These are phyloP conservation scores for Tuber magnatum DNA, from an alignment of 495 filamentous ascomycete species.

Conservation along the genomic window DNA sequence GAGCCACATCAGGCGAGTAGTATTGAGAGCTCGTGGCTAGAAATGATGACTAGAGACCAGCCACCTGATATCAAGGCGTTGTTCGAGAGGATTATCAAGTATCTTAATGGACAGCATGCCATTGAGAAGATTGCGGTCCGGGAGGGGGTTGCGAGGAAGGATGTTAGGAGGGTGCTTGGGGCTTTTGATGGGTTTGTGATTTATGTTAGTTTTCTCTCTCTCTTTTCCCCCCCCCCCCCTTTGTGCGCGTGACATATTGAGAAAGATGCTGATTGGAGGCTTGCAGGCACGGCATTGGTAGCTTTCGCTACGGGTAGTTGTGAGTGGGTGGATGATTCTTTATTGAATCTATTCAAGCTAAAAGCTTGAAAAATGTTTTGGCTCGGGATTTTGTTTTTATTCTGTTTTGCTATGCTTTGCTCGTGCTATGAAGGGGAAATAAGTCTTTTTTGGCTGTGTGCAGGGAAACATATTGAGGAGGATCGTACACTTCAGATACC, in stretches of 20 bases:
- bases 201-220: constrained; percentile 37
- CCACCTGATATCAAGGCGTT: constrained; percentile 30
- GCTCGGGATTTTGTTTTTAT: background rate
- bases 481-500: background rate
- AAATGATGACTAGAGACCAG: constrained; percentile 38
- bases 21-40: constrained; percentile 41
- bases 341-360: background rate
- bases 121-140: constrained; percentile 76
- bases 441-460: background rate
- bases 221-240: background rate
- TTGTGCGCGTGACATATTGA: background rate
- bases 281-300: constrained; percentile 9
- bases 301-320: background rate
- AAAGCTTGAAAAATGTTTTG: background rate
- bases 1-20: constrained; percentile 38
- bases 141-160: constrained; percentile 78
- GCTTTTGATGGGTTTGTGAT: constrained; percentile 53
- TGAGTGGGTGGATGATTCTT: background rate
- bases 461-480: background rate
- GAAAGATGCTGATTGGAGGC: background rate
- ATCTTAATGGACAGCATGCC: constrained; percentile 81
- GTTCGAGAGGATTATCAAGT: constrained; percentile 55
- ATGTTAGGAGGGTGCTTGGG: constrained; percentile 62
- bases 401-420: background rate
- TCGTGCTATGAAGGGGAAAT: background rate